These are phyloP conservation scores for Gossypium stocksii DNA, from an alignment of 345 rosid species.

Conservation along the genomic window DNA sequence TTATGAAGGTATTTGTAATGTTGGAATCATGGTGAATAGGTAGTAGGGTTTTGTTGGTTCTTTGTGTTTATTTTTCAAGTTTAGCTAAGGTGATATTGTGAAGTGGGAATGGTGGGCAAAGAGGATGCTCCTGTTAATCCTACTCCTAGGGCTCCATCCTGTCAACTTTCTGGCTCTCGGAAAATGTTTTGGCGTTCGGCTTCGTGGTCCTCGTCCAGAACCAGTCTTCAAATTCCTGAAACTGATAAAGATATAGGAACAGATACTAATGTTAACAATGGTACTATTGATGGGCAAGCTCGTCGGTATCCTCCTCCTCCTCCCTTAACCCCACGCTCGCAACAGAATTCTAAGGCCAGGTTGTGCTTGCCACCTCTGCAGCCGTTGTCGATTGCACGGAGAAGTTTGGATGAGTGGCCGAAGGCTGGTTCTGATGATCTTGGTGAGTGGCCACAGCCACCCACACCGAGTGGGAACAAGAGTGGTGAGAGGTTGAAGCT, in stretches of 20 bases:
- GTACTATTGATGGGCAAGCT: slow-evolving; percentile 33
- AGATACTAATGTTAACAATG: slow-evolving; percentile 40
- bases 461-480: slow-evolving; percentile 77
- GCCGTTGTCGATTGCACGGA: slow-evolving; percentile 81
- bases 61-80: slow-evolving; percentile 20
- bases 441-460: slow-evolving; percentile 96
- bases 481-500: slow-evolving; percentile 89
- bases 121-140: slow-evolving; percentile 64
- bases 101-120: slow-evolving; percentile 77
- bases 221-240: slow-evolving; percentile 52
- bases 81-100: slow-evolving; percentile 11
- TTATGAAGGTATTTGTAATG: slow-evolving; percentile 2
- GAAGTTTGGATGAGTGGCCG: slow-evolving; percentile 99
- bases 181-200: slow-evolving; percentile 94
- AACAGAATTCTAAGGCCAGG: slow-evolving; percentile 78
- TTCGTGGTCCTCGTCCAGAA: slow-evolving; percentile 95
- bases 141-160: slow-evolving; percentile 40
- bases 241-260: slow-evolving; percentile 37
- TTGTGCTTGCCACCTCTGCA: slow-evolving; percentile 94
- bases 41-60: slow-evolving; percentile 16
- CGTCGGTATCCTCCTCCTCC: slow-evolving; percentile 54
- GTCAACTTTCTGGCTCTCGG: slow-evolving; percentile 55
- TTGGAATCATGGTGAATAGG: slow-evolving; percentile 5
- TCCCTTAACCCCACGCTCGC: slow-evolving; percentile 88
- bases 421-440: slow-evolving; percentile 90